A percentile compares a stretch with the other conserved stretches of the same genome.
These are phyloP conservation scores for Geotrichum europaeum DNA, from an alignment of 1,139 yeast species.

Conservation along the genomic window DNA sequence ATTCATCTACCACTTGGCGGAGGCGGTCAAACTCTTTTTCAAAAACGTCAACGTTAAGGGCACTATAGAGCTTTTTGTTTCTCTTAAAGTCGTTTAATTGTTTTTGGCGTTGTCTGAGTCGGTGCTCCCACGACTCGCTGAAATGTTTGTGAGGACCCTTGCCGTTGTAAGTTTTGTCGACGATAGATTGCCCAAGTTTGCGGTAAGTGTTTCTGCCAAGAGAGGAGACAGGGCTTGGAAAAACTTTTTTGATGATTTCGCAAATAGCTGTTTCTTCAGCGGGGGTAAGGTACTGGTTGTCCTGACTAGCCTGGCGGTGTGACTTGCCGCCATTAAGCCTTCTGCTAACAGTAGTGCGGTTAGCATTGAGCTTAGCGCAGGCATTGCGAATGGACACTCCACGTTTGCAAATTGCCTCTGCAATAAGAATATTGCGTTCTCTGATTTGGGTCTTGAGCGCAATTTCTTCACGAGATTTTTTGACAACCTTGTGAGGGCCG, in stretches of 20 bases:
- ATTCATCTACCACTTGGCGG: neutral
- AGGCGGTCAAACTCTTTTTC: neutral
- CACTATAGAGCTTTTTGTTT: constrained; percentile 2
- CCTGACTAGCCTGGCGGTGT: constrained; percentile 11
- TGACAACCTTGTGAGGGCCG: neutral
- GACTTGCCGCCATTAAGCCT: constrained; percentile 11
- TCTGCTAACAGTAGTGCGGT: constrained; percentile 11
- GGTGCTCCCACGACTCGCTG: constrained; percentile 13
- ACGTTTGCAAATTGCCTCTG: neutral
- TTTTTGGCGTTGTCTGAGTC: constrained; percentile 8
- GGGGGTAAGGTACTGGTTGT: constrained; percentile 10
- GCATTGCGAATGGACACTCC: constrained; percentile 9
- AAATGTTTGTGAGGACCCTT: constrained; percentile 6
- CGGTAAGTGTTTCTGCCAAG: constrained; percentile 9
- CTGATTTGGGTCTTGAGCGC: neutral
- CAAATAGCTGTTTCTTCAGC: constrained; percentile 4
- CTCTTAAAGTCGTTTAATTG: constrained; percentile 6
- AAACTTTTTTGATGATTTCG: neutral
- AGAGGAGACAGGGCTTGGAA: constrained; percentile 4
- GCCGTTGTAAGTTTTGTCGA: constrained; percentile 1
- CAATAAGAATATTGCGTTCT: constrained; percentile 5
- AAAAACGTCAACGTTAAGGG: neutral
- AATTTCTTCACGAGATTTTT: neutral
- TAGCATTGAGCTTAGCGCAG: constrained; percentile 8
- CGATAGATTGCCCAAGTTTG: constrained; percentile 9